Evolutionary conservation across 805 yeast genomes (phyloP).

Genomic region (Yarrowia porcina): DNA sequence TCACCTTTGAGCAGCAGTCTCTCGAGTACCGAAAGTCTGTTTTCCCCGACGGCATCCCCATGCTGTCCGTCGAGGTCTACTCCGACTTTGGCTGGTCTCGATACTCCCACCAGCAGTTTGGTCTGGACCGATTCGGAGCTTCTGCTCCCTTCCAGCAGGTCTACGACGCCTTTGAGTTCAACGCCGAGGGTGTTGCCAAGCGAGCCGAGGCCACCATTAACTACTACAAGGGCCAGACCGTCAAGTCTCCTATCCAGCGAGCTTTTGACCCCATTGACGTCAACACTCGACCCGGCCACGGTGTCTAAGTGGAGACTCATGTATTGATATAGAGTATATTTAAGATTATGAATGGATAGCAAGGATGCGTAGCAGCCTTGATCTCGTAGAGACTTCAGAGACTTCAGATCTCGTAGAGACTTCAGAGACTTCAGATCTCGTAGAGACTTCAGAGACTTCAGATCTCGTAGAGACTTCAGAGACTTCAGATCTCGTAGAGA

Average conservation of each 20-base stretch:
- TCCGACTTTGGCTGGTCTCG: constrained; percentile 88
- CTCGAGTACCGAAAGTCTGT: constrained; percentile 77
- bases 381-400: too few relatives aligned
- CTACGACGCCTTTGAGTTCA: constrained; percentile 83
- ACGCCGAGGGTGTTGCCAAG: constrained; percentile 86
- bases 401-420: too few relatives aligned
- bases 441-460: too few relatives aligned
- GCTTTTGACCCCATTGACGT: constrained; percentile 49
- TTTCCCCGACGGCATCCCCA: constrained; percentile 92
- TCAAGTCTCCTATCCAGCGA: constrained; percentile 71
- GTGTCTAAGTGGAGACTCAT: constrained; percentile 1
- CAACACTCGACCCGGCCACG: constrained; percentile 26
- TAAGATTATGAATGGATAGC: constrained; percentile 2
- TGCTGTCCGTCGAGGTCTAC: constrained; percentile 90
- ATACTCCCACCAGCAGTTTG: constrained; percentile 95
- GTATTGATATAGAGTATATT: constrained; percentile 11
- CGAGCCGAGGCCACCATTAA: constrained; percentile 77
- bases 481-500: too few relatives aligned
- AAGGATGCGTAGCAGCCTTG: too few relatives aligned
- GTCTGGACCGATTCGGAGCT: constrained; percentile 94
- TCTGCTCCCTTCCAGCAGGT: constrained; percentile 85
- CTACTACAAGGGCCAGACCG: constrained; percentile 73
- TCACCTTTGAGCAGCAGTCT: constrained; percentile 81
- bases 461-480: too few relatives aligned
- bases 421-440: too few relatives aligned